These are phyloP conservation scores for Tricholoma bakamatsutake DNA, from an alignment of 768 basidiomycete species.

Conservation along the genomic window DNA sequence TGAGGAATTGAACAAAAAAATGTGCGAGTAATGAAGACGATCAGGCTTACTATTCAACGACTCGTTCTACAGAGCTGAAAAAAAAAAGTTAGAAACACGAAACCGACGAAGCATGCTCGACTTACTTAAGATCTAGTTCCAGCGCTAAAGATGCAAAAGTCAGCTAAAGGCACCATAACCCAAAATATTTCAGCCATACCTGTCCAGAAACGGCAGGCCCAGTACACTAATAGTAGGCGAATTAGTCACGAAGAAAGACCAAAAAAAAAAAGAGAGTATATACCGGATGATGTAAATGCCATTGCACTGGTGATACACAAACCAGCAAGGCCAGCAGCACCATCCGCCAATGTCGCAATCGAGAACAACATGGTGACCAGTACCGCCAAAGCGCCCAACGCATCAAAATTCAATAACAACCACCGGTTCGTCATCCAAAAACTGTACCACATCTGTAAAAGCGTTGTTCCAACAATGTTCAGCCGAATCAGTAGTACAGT, in stretches of 20 bases:
- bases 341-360: slow-evolving; percentile 48
- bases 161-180: neutral
- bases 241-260: neutral
- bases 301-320: slow-evolving; percentile 70
- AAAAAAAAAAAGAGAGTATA: neutral
- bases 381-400: slow-evolving; percentile 67
- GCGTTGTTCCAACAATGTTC: neutral
- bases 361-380: slow-evolving; percentile 74
- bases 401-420: slow-evolving; percentile 80
- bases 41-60: slow-evolving; percentile 70
- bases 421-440: slow-evolving; percentile 91
- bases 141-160: slow-evolving; percentile 36
- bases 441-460: slow-evolving; percentile 67
- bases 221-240: slow-evolving; percentile 31
- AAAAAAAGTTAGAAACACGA: slow-evolving; percentile 3
- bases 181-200: slow-evolving; percentile 13
- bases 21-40: neutral
- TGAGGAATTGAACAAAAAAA: neutral
- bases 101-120: slow-evolving; percentile 7
- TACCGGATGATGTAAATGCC: slow-evolving; percentile 42
- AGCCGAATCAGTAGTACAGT: neutral
- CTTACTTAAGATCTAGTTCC: slow-evolving; percentile 73
- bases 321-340: slow-evolving; percentile 61
- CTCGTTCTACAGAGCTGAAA: slow-evolving; percentile 77
- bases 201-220: slow-evolving; percentile 49